Evolutionary conservation across 495 filamentous ascomycete genomes (phyloP).

Genomic region (Chaetomidium leptoderma): DNA sequence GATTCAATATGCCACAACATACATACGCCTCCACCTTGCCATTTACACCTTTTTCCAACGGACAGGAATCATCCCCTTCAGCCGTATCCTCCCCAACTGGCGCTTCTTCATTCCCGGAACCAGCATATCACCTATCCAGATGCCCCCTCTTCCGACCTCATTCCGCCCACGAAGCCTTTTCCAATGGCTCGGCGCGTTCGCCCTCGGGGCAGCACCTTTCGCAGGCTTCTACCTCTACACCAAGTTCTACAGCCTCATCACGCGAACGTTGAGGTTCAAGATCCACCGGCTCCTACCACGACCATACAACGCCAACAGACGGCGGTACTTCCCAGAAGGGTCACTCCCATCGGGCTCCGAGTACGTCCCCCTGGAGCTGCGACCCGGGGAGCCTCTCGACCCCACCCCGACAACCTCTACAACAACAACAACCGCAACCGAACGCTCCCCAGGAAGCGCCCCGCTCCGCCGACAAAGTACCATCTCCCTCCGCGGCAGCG

Average conservation of each 20-base stretch:
- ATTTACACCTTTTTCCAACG: conserved; percentile 49
- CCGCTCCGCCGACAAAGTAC: conserved; percentile 33
- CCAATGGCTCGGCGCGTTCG: conserved; percentile 31
- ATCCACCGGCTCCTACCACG: conserved; percentile 19
- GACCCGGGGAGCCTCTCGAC: not conserved
- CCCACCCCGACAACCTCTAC: not conserved
- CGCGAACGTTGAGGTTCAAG: conserved; percentile 11
- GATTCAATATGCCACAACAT: conserved; percentile 28
- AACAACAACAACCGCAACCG: not conserved
- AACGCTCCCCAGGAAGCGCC: not conserved
- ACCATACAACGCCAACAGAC: conserved; percentile 18
- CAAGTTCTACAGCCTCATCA: conserved; percentile 11
- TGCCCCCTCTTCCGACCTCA: conserved; percentile 33
- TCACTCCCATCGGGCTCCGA: not conserved
- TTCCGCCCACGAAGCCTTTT: conserved; percentile 21
- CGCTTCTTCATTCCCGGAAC: conserved; percentile 50
- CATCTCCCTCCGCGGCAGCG: conserved; percentile 14
- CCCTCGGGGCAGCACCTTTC: conserved; percentile 34
- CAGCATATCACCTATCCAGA: conserved; percentile 40
- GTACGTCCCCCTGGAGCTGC: not conserved
- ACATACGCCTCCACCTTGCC: conserved; percentile 43
- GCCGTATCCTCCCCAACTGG: conserved; percentile 37
- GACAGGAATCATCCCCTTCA: conserved; percentile 40
- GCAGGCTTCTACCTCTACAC: conserved; percentile 31
- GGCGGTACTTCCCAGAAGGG: conserved; percentile 2